Base-by-base conservation (phyloP, 2,329 filamentous ascomycete genomes). In the Fusarium tuaranense region DNA sequence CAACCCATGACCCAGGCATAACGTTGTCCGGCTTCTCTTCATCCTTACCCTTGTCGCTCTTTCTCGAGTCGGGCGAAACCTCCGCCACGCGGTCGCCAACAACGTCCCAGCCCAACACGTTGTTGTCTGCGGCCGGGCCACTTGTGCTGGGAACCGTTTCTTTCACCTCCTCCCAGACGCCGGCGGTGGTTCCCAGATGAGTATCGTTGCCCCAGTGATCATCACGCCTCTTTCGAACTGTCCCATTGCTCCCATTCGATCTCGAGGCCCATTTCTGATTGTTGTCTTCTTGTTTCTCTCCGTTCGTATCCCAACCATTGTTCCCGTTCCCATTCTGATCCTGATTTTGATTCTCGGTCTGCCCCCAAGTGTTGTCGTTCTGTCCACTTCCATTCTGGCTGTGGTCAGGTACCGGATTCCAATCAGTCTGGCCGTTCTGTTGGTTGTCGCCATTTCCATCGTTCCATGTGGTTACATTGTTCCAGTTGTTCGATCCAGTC, bases 1-100 rank as follows among this genome's bases (percentile, higher is more conserved):
- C 69, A 7, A 71, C 70, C 81, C 81, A 83, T 3, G 76, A 74
- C 2, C 81, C 82, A 14, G 82, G 82, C 80, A 83, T 82, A 34
- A 81, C 75, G 34, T 80, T 82, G 67, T 73, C 67, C 1, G 36
- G 22, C 18, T n/a, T 59, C 14, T 22, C 39, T 20, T 61, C 67
- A 7, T 18, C 34, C 20, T 38, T 38, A 9, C 30, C 34, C 34
- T 57, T 34, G 18, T 58, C 53, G 30, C 71, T 76, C 62, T 53
- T 61, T 9, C 36, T 58, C 25, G 64, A 58, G 7, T 48, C 51
- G 18, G 44, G 38, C 3, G 64, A 62, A 9, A 27, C 16, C 4
- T 61, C 69, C n/a, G 22, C 62, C 10, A 48, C 44, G 22, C 44
- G 14, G 22, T 12, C 22, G 14, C 55, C 62, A 22, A 63, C 63